Percentiles rank a stretch among this genome's conserved stretches.
Conservation (phyloP, 1,284 basidiomycete genomes). For the Retiboletus flavoniger region DNA sequence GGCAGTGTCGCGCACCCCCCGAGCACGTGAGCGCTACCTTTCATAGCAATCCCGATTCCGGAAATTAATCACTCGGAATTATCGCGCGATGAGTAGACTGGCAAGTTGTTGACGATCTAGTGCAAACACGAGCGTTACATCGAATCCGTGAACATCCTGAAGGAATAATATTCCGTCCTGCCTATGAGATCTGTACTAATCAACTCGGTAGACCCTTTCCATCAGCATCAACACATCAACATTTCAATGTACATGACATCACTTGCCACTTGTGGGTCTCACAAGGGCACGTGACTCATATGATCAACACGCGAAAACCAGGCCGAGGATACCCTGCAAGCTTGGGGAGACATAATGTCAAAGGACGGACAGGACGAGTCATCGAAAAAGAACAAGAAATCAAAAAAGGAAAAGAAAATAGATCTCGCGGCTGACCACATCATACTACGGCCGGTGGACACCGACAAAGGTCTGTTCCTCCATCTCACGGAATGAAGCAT, state of each 20-base stretch:
- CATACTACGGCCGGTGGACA: neutral
- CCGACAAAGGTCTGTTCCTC: conserved; percentile 16
- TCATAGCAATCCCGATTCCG: no score
- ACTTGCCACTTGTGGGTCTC: neutral
- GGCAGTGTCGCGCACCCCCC: conserved; percentile 14
- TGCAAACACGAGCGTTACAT: no score
- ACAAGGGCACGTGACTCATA: conserved; percentile 7
- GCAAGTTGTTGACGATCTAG: no score
- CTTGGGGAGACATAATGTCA: neutral
- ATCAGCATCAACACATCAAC: no score
- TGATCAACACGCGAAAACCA: neutral
- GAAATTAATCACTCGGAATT: no score
- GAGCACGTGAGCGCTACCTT: conserved; percentile 6
- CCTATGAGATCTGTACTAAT: no score
- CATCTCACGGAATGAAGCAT: neutral
- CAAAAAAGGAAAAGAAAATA: neutral
- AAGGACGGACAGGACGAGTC: conserved; percentile 1
- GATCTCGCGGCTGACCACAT: neutral
- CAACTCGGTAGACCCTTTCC: no score
- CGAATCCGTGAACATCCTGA: no score
- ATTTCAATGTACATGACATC: neutral
- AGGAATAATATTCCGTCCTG: no score
- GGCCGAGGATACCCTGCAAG: no score
- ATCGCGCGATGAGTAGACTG: no score
- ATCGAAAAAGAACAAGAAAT: conserved; percentile 4